Evolutionary conservation across 352 stramenopile species (phyloP).

Genomic region (Bremia lactucae): DNA sequence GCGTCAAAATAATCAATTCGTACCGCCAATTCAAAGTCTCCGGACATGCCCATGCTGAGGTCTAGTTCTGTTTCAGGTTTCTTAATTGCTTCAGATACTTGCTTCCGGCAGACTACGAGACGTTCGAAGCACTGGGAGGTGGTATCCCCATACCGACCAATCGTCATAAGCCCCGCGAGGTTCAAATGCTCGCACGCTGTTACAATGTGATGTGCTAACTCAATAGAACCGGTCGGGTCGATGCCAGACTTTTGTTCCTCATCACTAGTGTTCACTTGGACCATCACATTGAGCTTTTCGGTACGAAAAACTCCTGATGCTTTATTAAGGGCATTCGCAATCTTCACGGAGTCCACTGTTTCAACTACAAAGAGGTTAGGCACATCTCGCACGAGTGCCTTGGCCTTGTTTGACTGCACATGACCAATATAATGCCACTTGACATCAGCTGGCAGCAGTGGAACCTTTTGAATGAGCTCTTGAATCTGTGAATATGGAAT

Average conservation of each 20-base stretch:
- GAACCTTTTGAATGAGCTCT: conserved; percentile 93
- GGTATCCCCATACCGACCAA: conserved; percentile 91
- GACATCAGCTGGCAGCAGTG: conserved; percentile 80
- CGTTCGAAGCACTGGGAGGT: conserved; percentile 87
- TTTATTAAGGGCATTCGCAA: conserved; percentile 93
- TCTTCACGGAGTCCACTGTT: conserved; percentile 93
- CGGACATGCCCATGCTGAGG: conserved; percentile 99
- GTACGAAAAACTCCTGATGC: conserved; percentile 54
- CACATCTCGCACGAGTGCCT: conserved; percentile 84
- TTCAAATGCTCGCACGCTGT: conserved; percentile 85
- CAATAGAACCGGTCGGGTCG: conserved; percentile 56
- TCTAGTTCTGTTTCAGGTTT: conserved; percentile 67
- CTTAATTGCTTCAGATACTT: conserved; percentile 56
- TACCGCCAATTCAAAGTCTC: conserved; percentile 93
- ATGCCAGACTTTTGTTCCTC: conserved; percentile 97
- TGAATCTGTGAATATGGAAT: conserved; percentile 84
- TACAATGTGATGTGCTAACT: conserved; percentile 83
- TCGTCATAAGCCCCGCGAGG: conserved; percentile 98
- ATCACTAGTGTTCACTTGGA: conserved; percentile 97
- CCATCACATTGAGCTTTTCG: conserved; percentile 86
- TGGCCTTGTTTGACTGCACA: conserved; percentile 98
- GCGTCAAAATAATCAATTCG: not conserved
- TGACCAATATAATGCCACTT: conserved; percentile 98
- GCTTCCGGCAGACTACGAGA: conserved; percentile 60
- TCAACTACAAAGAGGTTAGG: conserved; percentile 92